phyloP scores from a whole-genome alignment of 371 early-diverging fungal species.

The Apophysomyces trapeziformis region DNA sequence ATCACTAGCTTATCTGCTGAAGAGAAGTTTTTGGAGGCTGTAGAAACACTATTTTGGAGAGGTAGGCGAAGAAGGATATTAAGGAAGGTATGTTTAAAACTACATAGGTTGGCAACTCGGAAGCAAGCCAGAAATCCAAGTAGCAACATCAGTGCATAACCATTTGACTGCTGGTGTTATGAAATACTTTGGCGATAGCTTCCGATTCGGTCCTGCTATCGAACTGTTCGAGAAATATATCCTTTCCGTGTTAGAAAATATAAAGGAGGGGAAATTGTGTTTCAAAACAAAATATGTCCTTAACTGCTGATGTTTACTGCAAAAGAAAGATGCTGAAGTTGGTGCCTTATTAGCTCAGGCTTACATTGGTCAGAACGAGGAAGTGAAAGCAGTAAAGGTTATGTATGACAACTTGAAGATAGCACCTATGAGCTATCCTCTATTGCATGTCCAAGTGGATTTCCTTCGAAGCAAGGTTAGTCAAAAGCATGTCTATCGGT shows the following conservation, averaged over 20 bases:
- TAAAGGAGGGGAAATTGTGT: not conserved
- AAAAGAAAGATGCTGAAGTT: slow-evolving; percentile 85
- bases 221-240: slow-evolving; percentile 71
- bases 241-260: slow-evolving; percentile 29
- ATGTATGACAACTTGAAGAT: slow-evolving; percentile 81
- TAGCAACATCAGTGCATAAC: slow-evolving; percentile 86
- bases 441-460: slow-evolving; percentile 88
- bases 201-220: slow-evolving; percentile 78
- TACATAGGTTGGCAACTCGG: slow-evolving; percentile 90
- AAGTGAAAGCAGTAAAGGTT: slow-evolving; percentile 86
- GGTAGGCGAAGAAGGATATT: slow-evolving; percentile 35
- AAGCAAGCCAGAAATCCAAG: slow-evolving; percentile 90
- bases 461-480: slow-evolving; percentile 79
- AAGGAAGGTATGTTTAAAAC: not conserved
- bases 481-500: not conserved
- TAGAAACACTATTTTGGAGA: slow-evolving; percentile 81
- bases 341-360: slow-evolving; percentile 83
- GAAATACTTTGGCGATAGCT: slow-evolving; percentile 86
- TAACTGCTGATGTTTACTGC: slow-evolving; percentile 48
- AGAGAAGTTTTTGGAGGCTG: slow-evolving; percentile 82
- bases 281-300: slow-evolving; percentile 12
- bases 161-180: slow-evolving; percentile 82
- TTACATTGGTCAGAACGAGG: slow-evolving; percentile 82
- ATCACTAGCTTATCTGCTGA: slow-evolving; percentile 76
- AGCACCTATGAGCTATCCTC: slow-evolving; percentile 79